Conservation (phyloP, 352 stramenopile species). For the Aphanomyces invadans region DNA sequence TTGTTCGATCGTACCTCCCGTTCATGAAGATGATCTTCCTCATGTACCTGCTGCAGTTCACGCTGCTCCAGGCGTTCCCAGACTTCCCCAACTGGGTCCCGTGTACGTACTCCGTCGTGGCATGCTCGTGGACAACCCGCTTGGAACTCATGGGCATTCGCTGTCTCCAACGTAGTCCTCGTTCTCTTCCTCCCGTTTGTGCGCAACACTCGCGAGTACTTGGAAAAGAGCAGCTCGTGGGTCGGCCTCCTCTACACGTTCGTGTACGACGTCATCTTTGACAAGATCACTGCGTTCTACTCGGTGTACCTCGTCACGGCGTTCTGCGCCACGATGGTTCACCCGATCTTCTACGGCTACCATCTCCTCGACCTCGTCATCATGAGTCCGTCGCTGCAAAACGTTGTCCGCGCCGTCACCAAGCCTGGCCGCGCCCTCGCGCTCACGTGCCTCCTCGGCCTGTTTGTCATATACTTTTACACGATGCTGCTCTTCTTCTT, state of each 20-base stretch:
- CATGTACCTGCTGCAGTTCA: constrained; percentile 21
- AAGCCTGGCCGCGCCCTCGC: constrained; percentile 26
- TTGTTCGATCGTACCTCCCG: constrained; percentile 16
- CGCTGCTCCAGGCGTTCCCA: constrained; percentile 22
- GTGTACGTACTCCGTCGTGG: constrained; percentile 7
- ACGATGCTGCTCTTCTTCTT: constrained; percentile 26
- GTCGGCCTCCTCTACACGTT: constrained; percentile 22
- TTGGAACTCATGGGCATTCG: no score
- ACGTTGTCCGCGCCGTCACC: constrained; percentile 27
- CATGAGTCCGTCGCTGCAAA: constrained; percentile 28
- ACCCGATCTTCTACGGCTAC: constrained; percentile 25
- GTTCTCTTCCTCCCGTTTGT: constrained; percentile 19
- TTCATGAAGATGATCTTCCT: constrained; percentile 17
- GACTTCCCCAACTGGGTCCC: constrained; percentile 12
- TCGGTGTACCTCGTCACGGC: constrained; percentile 21
- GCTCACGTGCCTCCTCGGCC: constrained; percentile 27
- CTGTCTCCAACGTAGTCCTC: background rate
- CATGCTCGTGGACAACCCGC: no score
- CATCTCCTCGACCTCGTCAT: constrained; percentile 30
- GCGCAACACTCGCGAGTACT: constrained; percentile 20
- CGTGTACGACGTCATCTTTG: constrained; percentile 21
- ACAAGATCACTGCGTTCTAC: constrained; percentile 24
- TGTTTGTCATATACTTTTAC: constrained; percentile 29
- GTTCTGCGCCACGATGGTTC: constrained; percentile 10
- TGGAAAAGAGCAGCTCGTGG: constrained; percentile 10